Evolutionary conservation across 331 rosid genomes (phyloP).

Genomic region (Cydonia oblonga): DNA sequence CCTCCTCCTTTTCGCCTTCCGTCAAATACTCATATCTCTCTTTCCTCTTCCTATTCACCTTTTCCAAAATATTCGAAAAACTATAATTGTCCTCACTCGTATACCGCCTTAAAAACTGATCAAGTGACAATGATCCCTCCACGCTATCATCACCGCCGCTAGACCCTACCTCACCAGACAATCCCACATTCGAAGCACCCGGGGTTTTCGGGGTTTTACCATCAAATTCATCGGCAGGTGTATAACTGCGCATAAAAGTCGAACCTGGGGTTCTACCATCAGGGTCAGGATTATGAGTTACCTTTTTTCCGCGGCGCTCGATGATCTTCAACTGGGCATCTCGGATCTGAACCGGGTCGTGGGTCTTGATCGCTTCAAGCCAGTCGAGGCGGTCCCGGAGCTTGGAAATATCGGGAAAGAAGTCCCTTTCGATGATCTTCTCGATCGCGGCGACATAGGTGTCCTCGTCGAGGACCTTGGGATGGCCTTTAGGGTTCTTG

Average conservation of each 20-base stretch:
- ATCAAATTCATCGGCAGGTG: conserved; percentile 69
- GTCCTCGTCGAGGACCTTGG: conserved; percentile 74
- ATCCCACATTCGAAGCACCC: conserved; percentile 6
- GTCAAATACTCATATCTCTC: conserved; percentile 60
- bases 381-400: conserved; percentile 94
- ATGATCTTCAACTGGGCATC: conserved; percentile 91
- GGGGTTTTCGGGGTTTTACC: conserved; percentile 43
- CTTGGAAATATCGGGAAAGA: conserved; percentile 90
- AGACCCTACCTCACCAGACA: conserved; percentile 6
- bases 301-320: conserved; percentile 71
- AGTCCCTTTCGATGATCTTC: conserved; percentile 93
- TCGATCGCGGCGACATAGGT: conserved; percentile 70
- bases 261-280: conserved; percentile 70
- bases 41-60: conserved; percentile 95
- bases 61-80: conserved; percentile 67
- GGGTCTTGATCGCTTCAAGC: conserved; percentile 74
- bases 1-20: conserved; percentile 55
- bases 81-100: conserved; percentile 89
- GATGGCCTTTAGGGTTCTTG: conserved; percentile 11
- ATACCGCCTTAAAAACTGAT: conserved; percentile 65
- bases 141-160: conserved; percentile 21
- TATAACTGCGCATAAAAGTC: conserved; percentile 61
- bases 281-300: conserved; percentile 24
- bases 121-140: conserved; percentile 49
- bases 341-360: conserved; percentile 74